These are phyloP conservation scores for Ambrosiella xylebori DNA, from an alignment of 2,329 filamentous ascomycete genomes.

Conservation along the genomic window DNA sequence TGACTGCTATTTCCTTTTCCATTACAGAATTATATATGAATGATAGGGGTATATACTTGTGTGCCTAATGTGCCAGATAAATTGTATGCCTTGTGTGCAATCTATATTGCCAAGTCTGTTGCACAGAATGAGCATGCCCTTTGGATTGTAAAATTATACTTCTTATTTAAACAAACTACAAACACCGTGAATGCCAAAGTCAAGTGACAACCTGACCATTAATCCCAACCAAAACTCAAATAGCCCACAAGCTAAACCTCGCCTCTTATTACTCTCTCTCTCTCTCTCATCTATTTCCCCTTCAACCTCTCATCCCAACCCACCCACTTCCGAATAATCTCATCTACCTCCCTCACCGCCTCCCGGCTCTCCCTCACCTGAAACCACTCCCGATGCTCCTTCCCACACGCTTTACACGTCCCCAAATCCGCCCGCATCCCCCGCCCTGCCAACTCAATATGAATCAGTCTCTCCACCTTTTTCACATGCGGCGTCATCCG, in stretches of 20 bases:
- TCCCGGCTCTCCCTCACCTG: slow-evolving; percentile 60
- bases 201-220: neutral
- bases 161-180: too few relatives aligned
- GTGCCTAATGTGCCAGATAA: too few relatives aligned
- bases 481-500: slow-evolving; percentile 72
- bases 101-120: too few relatives aligned
- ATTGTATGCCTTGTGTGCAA: too few relatives aligned
- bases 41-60: too few relatives aligned
- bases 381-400: slow-evolving; percentile 89
- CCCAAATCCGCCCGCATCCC: slow-evolving; percentile 33
- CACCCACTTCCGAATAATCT: slow-evolving; percentile 70
- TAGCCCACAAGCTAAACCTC: neutral
- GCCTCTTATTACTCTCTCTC: neutral
- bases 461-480: slow-evolving; percentile 76
- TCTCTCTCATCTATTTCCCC: neutral
- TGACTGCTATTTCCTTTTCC: too few relatives aligned
- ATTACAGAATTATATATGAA: too few relatives aligned
- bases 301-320: slow-evolving; percentile 50
- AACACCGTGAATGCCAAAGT: too few relatives aligned
- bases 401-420: slow-evolving; percentile 61
- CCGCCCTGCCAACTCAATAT: slow-evolving; percentile 64
- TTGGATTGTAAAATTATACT: too few relatives aligned
- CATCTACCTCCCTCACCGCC: slow-evolving; percentile 47
- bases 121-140: too few relatives aligned
- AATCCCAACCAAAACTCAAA: neutral